Evolutionary conservation across 192 early-diverging fungal species (phyloP).

Genomic region (Backusella psychrophila): DNA sequence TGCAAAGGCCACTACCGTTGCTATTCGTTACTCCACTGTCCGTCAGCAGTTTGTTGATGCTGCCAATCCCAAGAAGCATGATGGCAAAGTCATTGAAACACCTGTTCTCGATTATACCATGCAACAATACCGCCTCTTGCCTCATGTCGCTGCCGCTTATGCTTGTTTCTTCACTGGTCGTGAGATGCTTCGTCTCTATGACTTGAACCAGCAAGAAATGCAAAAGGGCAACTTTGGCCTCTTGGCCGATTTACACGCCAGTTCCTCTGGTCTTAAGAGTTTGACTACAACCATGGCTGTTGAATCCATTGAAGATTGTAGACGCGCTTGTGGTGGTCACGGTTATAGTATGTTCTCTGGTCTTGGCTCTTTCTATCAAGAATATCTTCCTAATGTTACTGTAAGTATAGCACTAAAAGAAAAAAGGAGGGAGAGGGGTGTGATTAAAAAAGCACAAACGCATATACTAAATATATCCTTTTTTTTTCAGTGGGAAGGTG

Average conservation of each 20-base stretch:
- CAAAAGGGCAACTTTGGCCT: constrained; percentile 58
- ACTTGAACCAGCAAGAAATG: constrained; percentile 56
- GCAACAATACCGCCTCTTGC: constrained; percentile 74
- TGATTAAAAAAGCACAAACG: too few relatives aligned
- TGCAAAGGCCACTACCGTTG: constrained; percentile 68
- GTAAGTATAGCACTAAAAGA: background rate
- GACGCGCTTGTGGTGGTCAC: constrained; percentile 78
- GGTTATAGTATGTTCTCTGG: constrained; percentile 76
- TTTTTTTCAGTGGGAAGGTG: constrained; percentile 63
- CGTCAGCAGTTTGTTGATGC: constrained; percentile 72
- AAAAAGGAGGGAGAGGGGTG: background rate
- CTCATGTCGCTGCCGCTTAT: constrained; percentile 68
- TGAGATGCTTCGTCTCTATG: constrained; percentile 63
- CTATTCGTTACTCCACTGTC: constrained; percentile 65
- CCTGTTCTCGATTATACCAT: constrained; percentile 75
- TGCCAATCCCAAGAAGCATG: constrained; percentile 43
- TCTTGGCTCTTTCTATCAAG: constrained; percentile 62
- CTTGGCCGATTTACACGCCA: constrained; percentile 73
- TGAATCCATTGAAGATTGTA: constrained; percentile 69
- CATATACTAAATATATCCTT: background rate
- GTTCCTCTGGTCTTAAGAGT: constrained; percentile 69
- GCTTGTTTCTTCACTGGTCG: constrained; percentile 69
- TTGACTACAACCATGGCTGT: constrained; percentile 64
- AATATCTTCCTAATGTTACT: constrained; percentile 72
- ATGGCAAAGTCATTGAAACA: constrained; percentile 55